Conservation (phyloP, 202 grass and related monocot genomes). For the Zizania palustris region DNA sequence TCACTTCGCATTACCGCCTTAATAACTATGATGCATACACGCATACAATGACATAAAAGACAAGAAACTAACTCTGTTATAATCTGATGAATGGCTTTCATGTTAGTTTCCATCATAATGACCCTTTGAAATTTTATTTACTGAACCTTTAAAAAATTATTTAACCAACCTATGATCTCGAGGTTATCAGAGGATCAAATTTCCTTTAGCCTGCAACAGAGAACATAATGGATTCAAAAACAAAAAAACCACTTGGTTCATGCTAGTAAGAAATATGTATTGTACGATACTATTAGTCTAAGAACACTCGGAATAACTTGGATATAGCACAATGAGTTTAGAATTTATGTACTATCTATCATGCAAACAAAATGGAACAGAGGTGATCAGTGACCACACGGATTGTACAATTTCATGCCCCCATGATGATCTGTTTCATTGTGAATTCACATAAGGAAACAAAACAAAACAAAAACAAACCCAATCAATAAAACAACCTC, state of each 20-base stretch:
- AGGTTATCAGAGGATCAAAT: conserved; percentile 28
- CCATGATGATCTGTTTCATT: neutral
- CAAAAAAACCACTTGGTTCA: conserved; percentile 12
- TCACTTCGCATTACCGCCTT: no score
- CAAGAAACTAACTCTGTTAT: conserved; percentile 34
- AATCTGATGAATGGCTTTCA: conserved; percentile 40
- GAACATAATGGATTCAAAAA: conserved; percentile 20
- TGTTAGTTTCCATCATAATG: conserved; percentile 63
- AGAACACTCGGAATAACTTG: neutral
- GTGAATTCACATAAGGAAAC: neutral
- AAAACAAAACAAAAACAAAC: neutral
- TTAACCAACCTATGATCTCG: conserved; percentile 72
- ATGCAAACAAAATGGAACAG: neutral
- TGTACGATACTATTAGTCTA: neutral
- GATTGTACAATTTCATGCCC: neutral
- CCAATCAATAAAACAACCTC: conserved; percentile 1
- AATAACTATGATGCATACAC: conserved; percentile 18
- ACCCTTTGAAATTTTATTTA: conserved; percentile 71
- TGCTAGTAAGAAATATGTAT: neutral
- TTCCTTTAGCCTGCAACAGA: conserved; percentile 18
- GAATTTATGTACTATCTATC: conserved; percentile 3
- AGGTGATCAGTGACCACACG: neutral
- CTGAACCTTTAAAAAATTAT: conserved; percentile 76
- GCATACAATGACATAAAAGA: conserved; percentile 14
- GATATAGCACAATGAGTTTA: neutral